These are phyloP conservation scores for Pinus tabuliformis DNA, from an alignment of 75 land plant species.

Conservation along the genomic window DNA sequence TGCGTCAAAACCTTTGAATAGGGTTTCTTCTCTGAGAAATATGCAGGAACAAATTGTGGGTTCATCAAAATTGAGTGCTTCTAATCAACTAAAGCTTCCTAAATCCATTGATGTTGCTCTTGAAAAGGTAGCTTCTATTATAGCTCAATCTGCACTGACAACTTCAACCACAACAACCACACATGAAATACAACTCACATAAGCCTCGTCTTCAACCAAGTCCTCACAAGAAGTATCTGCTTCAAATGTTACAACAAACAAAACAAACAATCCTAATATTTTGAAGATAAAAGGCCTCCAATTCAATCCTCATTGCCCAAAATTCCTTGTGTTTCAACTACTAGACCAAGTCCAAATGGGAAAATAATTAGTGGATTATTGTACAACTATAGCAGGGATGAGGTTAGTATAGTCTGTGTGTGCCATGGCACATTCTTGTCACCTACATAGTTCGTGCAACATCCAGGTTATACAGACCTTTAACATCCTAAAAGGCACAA, in stretches of 20 bases:
- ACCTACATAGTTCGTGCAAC: too few species aligned
- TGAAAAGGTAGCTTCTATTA: background rate
- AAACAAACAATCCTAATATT: background rate
- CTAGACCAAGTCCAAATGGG: conserved; percentile 10
- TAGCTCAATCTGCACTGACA: background rate
- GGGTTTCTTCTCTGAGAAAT: background rate
- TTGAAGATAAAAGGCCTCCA: background rate
- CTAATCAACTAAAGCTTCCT: background rate
- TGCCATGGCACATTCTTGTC: too few species aligned
- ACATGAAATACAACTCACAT: background rate
- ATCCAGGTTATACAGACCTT: too few species aligned
- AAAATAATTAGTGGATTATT: conserved; percentile 45
- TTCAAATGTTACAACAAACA: background rate
- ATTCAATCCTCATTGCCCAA: conserved; percentile 3
- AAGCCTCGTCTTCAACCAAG: background rate
- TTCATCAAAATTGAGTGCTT: background rate
- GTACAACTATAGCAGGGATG: conserved; percentile 27
- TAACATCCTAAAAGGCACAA: too few species aligned
- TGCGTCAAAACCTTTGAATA: background rate
- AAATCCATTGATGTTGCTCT: background rate
- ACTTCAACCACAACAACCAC: background rate
- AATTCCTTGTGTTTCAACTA: conserved; percentile 60
- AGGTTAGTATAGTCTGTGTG: too few species aligned
- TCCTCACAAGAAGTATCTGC: background rate
- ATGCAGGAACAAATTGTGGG: background rate